Evolutionary conservation across 2,329 filamentous ascomycete species (phyloP), one percentile per base, ranked within the genome.

Genomic region (Ophiosphaerella korrae): DNA sequence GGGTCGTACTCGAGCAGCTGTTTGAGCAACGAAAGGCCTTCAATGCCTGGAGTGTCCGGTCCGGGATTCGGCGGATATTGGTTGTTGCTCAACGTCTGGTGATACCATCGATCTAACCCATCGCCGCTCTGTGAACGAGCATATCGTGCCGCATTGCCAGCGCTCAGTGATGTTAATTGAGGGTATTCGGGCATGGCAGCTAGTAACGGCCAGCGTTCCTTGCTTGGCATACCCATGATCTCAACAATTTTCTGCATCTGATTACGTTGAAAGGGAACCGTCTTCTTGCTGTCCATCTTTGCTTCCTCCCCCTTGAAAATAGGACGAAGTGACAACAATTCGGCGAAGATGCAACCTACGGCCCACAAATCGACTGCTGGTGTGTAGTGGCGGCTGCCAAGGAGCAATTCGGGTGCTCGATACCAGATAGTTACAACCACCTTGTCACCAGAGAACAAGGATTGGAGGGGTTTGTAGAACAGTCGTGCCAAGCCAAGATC

Each of bases 371-470:
- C 94, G 58, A 99, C 91, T 18, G 94, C 93, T 0, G 94, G 92
- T 0, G 94, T 97, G 76, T 99, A 99, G 74, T 99, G 94, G n/a
- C 90, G 84, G 42, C 88, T 91, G 2, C 94, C 94, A 3, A 99
- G 84, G 1, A 99, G 84, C 3, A 99, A 82, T 74, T 99, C 94
- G 0, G 94, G 94, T 0, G 94, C 94, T 18, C 94, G 90, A 68
- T 99, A 99, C 94, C 94, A 99, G 57, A 99, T 99, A 0, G 94
- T 99, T 12, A 99, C 94, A 45, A 99, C 94, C 2, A 99, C 94
- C 72, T 99, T 99, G 64, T 99, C 94, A 45, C 94, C 94, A 14
- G 86, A 89, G 74, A 94, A 99, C 1, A 99, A 83, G 0, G 90
- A 90, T 66, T 96, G 91, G 1, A 97, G 79, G 0, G 94, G 94